Conservation (phyloP, 768 basidiomycete species). For the Termitomyces sp. region DNA sequence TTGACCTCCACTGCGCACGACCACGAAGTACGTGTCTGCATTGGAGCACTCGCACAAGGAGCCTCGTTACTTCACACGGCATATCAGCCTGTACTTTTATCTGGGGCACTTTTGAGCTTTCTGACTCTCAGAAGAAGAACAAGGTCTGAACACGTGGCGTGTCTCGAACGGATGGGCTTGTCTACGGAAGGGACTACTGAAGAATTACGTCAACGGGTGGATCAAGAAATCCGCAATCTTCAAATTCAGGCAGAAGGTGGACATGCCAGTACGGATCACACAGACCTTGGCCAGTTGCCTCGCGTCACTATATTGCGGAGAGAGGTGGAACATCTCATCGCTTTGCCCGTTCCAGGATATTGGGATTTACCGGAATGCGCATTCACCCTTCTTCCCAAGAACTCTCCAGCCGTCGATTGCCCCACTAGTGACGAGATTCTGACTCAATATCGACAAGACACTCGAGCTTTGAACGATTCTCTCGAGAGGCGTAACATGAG, state of each 20-base stretch:
- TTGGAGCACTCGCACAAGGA: conserved; percentile 49
- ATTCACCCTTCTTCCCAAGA: conserved; percentile 21
- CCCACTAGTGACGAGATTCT: conserved; percentile 40
- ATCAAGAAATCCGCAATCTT: conserved; percentile 30
- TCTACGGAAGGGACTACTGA: conserved; percentile 33
- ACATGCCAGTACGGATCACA: conserved; percentile 18
- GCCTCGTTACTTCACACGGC: conserved; percentile 45
- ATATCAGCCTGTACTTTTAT: conserved; percentile 45
- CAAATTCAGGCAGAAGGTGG: conserved; percentile 29
- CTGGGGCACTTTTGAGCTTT: conserved; percentile 40
- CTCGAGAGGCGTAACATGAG: conserved; percentile 31
- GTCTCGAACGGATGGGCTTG: conserved; percentile 37
- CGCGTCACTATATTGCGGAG: conserved; percentile 41
- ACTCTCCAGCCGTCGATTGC: conserved; percentile 17
- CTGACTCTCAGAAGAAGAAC: conserved; percentile 30
- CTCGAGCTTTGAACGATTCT: conserved; percentile 18
- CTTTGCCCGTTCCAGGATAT: conserved; percentile 44
- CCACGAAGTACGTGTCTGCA: conserved; percentile 38
- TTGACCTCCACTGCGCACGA: conserved; percentile 26
- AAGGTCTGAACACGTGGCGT: conserved; percentile 36
- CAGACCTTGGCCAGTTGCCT: conserved; percentile 41
- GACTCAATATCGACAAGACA: conserved; percentile 21
- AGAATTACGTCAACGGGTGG: conserved; percentile 33
- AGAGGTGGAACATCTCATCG: conserved; percentile 41
- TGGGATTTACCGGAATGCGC: conserved; percentile 45